A percentile compares a stretch with the other conserved stretches of the same genome.
Conservation (phyloP, 352 stramenopile genomes). For the Phytopythium cucurbitacearum region DNA sequence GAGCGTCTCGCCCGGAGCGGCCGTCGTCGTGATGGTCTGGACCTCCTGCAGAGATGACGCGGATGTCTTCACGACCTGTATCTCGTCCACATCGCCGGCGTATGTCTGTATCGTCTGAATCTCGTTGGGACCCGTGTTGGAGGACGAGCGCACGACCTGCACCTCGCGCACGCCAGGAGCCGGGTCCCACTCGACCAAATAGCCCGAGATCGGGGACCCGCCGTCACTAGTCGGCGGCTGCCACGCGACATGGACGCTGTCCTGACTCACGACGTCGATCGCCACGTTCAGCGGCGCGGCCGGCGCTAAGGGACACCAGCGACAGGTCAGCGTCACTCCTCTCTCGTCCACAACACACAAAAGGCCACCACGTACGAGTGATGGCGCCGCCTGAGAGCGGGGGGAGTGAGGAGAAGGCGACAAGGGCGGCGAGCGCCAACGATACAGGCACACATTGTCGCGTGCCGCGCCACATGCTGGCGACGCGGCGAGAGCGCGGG, state of each 20-base stretch:
- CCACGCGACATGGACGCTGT: slow-evolving; percentile 70
- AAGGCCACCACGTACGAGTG: neutral
- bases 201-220: slow-evolving; percentile 68
- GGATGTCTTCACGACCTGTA: slow-evolving; percentile 84
- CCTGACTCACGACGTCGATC: slow-evolving; percentile 61
- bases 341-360: neutral
- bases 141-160: slow-evolving; percentile 77
- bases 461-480: no score
- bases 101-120: slow-evolving; percentile 91
- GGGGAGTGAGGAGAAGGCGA: no score
- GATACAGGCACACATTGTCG: no score
- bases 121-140: slow-evolving; percentile 90
- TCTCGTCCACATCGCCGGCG: slow-evolving; percentile 79
- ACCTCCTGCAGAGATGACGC: slow-evolving; percentile 56
- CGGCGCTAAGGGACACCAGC: slow-evolving; percentile 15
- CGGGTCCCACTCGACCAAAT: slow-evolving; percentile 92
- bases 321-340: neutral
- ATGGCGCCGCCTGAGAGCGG: no score
- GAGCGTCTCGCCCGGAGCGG: slow-evolving; percentile 75
- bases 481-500: no score
- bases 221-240: slow-evolving; percentile 68
- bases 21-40: slow-evolving; percentile 85
- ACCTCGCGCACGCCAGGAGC: slow-evolving; percentile 84
- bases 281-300: slow-evolving; percentile 57
- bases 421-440: no score